Evolutionary conservation across 83 land plant species (phyloP).

Genomic region (Thuja plicata): DNA sequence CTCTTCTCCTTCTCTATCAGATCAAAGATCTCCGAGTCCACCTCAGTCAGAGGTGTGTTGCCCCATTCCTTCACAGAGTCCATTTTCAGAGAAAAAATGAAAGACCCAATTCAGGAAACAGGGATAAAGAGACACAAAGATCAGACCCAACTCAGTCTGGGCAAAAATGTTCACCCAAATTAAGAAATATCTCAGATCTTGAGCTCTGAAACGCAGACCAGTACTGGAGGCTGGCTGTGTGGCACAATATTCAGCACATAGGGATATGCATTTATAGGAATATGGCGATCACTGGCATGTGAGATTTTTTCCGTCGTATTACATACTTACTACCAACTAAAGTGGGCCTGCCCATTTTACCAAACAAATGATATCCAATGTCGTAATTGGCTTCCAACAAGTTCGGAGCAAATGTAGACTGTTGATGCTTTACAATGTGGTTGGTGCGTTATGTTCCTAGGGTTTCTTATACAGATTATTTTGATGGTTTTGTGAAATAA

Average conservation of each 20-base stretch:
- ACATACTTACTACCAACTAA: neutral
- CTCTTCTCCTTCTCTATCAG: slow-evolving; percentile 82
- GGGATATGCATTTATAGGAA: neutral
- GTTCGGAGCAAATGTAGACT: neutral
- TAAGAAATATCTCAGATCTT: neutral
- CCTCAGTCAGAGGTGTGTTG: slow-evolving; percentile 42
- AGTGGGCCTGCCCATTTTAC: neutral
- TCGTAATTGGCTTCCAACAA: neutral
- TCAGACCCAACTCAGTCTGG: neutral
- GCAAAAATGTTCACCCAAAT: neutral
- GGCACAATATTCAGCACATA: neutral
- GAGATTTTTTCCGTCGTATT: neutral
- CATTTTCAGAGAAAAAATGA: slow-evolving; percentile 11
- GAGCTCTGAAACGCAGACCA: neutral
- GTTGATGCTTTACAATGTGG: neutral
- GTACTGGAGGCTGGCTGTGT: neutral
- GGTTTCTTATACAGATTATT: neutral
- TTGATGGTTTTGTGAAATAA: no score
- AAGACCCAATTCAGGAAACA: neutral
- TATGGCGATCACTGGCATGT: neutral
- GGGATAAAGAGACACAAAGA: neutral
- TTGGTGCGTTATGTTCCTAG: neutral
- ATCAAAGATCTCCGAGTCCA: slow-evolving; percentile 63
- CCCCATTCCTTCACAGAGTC: slow-evolving; percentile 63
- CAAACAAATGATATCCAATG: neutral